These are phyloP conservation scores for Helicostylum pulchrum DNA, from an alignment of 192 early-diverging fungal genomes.

Conservation along the genomic window DNA sequence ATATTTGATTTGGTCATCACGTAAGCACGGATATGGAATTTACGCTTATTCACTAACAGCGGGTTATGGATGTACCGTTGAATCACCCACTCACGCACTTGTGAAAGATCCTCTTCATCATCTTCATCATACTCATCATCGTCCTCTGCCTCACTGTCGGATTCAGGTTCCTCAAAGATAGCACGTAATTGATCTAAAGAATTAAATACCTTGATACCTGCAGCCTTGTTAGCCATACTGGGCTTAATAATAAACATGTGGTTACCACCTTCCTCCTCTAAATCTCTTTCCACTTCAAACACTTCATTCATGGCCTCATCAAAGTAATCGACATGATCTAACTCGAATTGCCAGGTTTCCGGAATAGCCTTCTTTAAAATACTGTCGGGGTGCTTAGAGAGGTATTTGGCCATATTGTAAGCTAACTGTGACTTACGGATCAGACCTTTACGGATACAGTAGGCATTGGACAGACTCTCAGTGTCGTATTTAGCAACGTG, in stretches of 20 bases:
- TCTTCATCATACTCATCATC: slow-evolving; percentile 34
- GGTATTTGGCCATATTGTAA: slow-evolving; percentile 56
- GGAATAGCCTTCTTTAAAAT: slow-evolving; percentile 51
- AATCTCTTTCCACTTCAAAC: slow-evolving; percentile 59
- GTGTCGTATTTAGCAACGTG: slow-evolving; percentile 30
- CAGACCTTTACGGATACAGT: slow-evolving; percentile 65
- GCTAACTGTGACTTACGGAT: slow-evolving; percentile 67
- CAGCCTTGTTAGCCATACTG: slow-evolving; percentile 59
- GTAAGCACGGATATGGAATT: slow-evolving; percentile 67
- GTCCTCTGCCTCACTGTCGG: slow-evolving; percentile 44
- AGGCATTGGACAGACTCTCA: slow-evolving; percentile 44
- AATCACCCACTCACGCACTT: slow-evolving; percentile 69
- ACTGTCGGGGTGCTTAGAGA: slow-evolving; percentile 53
- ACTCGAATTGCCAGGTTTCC: slow-evolving; percentile 62
- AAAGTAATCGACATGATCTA: slow-evolving; percentile 62
- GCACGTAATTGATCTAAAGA: slow-evolving; percentile 44
- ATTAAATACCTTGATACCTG: slow-evolving; percentile 63
- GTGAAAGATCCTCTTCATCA: slow-evolving; percentile 38
- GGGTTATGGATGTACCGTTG: slow-evolving; percentile 63
- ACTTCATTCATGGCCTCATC: slow-evolving; percentile 68
- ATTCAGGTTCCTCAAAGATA: slow-evolving; percentile 39
- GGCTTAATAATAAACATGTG: slow-evolving; percentile 62
- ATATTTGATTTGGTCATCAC: slow-evolving; percentile 58
- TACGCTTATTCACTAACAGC: slow-evolving; percentile 50
- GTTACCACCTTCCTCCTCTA: slow-evolving; percentile 42